Evolutionary conservation across 352 stramenopile species (phyloP), one percentile per base, ranked within the genome.

Genomic region (Ophiocytium majus): DNA sequence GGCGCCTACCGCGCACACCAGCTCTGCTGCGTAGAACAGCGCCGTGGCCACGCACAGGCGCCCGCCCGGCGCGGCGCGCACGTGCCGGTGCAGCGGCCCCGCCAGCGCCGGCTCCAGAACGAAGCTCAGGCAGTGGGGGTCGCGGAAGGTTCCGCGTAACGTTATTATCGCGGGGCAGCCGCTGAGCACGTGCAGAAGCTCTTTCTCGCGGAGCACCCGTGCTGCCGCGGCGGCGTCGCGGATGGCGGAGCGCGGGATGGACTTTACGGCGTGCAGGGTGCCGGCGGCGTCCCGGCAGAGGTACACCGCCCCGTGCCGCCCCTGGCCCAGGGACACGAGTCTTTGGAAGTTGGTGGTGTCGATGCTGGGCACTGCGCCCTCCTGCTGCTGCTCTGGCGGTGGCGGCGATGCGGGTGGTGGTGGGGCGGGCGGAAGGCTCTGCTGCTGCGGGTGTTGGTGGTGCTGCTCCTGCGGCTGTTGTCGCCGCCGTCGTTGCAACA

Each of bases 1-100:
- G 37, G 94, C 96, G 86, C 96, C 94, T 85, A 99, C 98, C 9
- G 97, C 98, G 86, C 97, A 92, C 63, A 98, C 92, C 83, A 98
- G 97, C 90, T 99, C 96, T 0, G 96, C 96, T 66, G 98, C 96
- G 91, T 99, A 99, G 43, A 82, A 88, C 50, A 49, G 37, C 9
- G 80, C 63, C 0, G 64, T 37, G 19, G 36, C 9, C 19, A 81
- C 31, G 79, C 81, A 74, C 1, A 88, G 66, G 78, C 79, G 74
- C 1, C 84, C 84, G 1, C 17, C 43, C 14, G 33, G 35, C 9
- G 71, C 81, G 28, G 63, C 84, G 19, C 84, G 50, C 19, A 88
- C 82, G 33, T 88, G 84, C 14, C 63, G 83, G 71, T 88, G 57
- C 0, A 88, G 84, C 32, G 79, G 80, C 0, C 84, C 84, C 35